phyloP scores from a whole-genome alignment of 225 moss, liverwort and hornwort species.

The Thuidium tamariscinum region DNA sequence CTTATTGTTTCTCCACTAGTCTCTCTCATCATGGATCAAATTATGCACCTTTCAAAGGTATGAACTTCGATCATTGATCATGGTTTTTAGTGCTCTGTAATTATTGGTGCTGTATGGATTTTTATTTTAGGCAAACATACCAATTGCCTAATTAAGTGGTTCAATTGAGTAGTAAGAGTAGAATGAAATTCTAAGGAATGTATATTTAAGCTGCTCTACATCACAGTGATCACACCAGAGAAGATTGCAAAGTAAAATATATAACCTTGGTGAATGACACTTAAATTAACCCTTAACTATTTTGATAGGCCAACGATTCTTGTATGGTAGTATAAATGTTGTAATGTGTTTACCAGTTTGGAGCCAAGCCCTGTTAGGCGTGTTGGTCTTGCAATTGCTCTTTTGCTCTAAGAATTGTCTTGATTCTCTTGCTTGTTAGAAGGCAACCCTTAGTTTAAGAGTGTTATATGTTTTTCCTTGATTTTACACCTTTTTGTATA shows the following conservation, averaged over 20 bases:
- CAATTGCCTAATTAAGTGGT: constrained; percentile 77
- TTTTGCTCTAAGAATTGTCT: background rate
- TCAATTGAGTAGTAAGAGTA: constrained; percentile 92
- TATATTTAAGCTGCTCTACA: constrained; percentile 85
- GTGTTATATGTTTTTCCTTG: background rate
- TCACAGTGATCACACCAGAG: constrained; percentile 64
- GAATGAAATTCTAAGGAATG: constrained; percentile 61
- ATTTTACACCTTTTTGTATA: background rate
- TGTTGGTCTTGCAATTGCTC: background rate
- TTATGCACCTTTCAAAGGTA: constrained; percentile 98
- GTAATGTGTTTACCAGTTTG: background rate
- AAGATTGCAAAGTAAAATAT: constrained; percentile 80
- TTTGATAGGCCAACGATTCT: background rate
- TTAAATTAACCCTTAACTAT: background rate
- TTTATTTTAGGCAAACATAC: constrained; percentile 73
- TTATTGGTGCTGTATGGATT: background rate
- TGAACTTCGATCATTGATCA: background rate
- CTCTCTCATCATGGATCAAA: constrained; percentile 97
- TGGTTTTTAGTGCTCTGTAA: background rate
- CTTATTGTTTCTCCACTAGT: constrained; percentile 91
- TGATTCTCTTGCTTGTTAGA: background rate
- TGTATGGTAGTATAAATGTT: background rate
- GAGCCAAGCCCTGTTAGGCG: background rate
- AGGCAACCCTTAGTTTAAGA: background rate
- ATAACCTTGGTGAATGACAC: background rate